Conservation (phyloP, 2,329 filamentous ascomycete species). For the Hypoxylon sp. region DNA sequence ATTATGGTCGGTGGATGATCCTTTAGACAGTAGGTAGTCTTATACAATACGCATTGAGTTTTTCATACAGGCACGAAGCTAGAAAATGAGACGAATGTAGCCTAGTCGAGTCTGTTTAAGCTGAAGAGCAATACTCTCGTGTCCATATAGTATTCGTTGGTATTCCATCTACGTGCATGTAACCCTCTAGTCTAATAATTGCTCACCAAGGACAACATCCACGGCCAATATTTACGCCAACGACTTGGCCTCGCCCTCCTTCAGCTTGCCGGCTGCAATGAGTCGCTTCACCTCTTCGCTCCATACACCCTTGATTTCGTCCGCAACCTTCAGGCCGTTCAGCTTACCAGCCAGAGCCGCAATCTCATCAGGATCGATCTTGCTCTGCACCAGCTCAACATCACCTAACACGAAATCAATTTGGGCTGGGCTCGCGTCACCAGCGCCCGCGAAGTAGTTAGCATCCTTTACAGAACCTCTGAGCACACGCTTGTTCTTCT, state of each 20-base stretch:
- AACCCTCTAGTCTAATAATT: conserved; percentile 7
- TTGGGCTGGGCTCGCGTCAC: conserved; percentile 79
- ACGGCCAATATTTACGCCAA: conserved; percentile 54
- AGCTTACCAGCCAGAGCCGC: conserved; percentile 86
- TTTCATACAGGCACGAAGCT: neutral
- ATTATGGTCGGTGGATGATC: neutral
- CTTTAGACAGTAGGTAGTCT: neutral
- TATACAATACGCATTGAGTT: neutral
- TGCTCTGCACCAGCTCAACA: conserved; percentile 87
- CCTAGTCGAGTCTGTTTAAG: neutral
- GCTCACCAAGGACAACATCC: neutral
- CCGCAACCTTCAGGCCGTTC: conserved; percentile 81
- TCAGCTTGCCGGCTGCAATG: conserved; percentile 85
- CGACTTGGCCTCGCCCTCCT: conserved; percentile 84
- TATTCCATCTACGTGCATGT: conserved; percentile 14
- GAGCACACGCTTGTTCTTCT: conserved; percentile 99
- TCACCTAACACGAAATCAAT: conserved; percentile 89
- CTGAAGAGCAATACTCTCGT: neutral
- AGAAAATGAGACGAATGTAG: neutral
- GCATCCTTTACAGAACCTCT: conserved; percentile 95
- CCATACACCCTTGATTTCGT: conserved; percentile 90
- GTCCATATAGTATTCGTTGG: conserved; percentile 5
- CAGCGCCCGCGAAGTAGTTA: conserved; percentile 86
- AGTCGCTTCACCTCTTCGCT: conserved; percentile 82
- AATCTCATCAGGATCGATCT: conserved; percentile 92